A percentile compares a stretch with the other conserved stretches of the same genome.
Evolutionary conservation across 1,139 yeast genomes (phyloP).

Genomic region (Arxiozyma slooffiae): DNA sequence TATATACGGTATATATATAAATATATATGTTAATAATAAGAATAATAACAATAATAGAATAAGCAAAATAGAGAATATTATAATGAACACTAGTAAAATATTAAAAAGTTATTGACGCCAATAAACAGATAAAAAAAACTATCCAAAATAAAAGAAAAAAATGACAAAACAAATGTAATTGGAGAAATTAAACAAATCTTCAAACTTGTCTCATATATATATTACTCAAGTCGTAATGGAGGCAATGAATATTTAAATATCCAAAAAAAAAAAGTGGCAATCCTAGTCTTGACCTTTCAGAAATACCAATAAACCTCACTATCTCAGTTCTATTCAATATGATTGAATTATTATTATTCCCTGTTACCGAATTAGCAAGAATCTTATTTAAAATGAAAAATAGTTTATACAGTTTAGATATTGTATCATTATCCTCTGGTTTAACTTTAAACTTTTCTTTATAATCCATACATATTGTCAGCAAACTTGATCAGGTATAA

Average conservation of each 20-base stretch:
- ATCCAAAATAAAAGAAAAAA: no score
- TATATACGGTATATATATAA: no score
- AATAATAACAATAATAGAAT: no score
- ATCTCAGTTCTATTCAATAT: conserved; percentile 37
- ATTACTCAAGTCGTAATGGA: conserved; percentile 31
- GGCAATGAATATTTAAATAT: conserved; percentile 27
- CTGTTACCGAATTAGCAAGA: conserved; percentile 37
- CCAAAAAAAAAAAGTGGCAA: conserved; percentile 30
- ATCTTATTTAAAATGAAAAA: conserved; percentile 39
- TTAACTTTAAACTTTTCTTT: conserved; percentile 37
- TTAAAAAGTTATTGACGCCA: not conserved
- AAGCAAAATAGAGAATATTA: not conserved
- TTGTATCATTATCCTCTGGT: conserved; percentile 13
- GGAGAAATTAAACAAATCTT: conserved; percentile 20
- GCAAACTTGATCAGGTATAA: conserved; percentile 52
- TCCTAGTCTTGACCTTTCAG: conserved; percentile 37
- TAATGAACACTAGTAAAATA: no score
- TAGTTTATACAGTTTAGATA: conserved; percentile 33
- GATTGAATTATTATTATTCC: conserved; percentile 25
- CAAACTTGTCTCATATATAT: conserved; percentile 29
- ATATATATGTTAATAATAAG: no score
- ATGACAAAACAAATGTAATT: not conserved
- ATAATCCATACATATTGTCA: conserved; percentile 60
- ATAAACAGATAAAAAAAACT: no score
- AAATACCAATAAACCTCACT: conserved; percentile 40